A percentile compares a stretch with the other conserved stretches of the same genome.
These are phyloP conservation scores for Huntiella moniliformis DNA, from an alignment of 2,329 filamentous ascomycete genomes.

Conservation along the genomic window DNA sequence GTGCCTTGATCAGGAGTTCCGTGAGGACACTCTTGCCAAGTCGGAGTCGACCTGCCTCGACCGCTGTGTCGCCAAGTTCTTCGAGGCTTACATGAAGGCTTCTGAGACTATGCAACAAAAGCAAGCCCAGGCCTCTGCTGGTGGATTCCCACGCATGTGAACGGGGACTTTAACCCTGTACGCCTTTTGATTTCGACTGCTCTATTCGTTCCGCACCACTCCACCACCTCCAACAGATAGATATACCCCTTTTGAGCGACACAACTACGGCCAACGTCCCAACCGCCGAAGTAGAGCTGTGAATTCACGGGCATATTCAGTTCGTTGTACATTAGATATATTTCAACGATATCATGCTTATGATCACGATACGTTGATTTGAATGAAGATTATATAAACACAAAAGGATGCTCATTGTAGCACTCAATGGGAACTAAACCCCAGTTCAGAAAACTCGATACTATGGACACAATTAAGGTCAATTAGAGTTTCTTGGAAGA, in stretches of 20 bases:
- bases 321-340: slow-evolving; percentile 12
- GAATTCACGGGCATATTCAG: not conserved
- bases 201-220: not conserved
- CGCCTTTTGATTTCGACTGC: too few species aligned
- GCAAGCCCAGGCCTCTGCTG: slow-evolving; percentile 36
- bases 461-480: not conserved
- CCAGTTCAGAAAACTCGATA: not conserved
- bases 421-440: not conserved
- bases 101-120: slow-evolving; percentile 91
- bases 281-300: not conserved
- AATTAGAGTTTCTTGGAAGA: not conserved
- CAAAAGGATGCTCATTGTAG: too few species aligned
- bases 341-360: not conserved
- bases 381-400: slow-evolving; percentile 1
- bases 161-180: not conserved
- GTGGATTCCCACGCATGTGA: slow-evolving; percentile 10
- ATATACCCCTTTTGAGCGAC: too few species aligned
- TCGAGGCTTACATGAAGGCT: slow-evolving; percentile 95
- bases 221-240: not conserved
- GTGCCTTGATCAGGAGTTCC: slow-evolving; percentile 83
- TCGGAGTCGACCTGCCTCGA: slow-evolving; percentile 97
- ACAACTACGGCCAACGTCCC: too few species aligned
- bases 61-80: slow-evolving; percentile 94
- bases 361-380: not conserved
- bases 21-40: slow-evolving; percentile 94